Conservation (phyloP, 192 early-diverging fungal genomes). For the Coemansia sp. region DNA sequence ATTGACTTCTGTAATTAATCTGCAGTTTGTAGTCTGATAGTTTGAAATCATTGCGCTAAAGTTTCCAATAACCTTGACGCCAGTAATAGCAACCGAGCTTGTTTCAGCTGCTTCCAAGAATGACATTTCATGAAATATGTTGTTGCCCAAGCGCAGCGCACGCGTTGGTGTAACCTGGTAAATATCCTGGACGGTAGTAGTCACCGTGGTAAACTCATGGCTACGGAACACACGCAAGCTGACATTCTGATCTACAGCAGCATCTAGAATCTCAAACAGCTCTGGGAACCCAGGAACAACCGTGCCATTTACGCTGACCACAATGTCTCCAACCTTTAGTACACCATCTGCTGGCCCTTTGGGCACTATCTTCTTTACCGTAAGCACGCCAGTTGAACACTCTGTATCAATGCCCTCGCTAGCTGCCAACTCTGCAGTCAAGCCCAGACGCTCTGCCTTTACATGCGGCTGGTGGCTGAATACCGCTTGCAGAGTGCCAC, state of each 20-base stretch:
- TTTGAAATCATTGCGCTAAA: constrained; percentile 1
- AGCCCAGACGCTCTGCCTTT: constrained; percentile 26
- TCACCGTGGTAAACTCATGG: constrained; percentile 44
- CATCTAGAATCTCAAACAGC: constrained; percentile 62
- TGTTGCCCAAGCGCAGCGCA: constrained; percentile 77
- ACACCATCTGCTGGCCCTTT: constrained; percentile 66
- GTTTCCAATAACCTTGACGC: constrained; percentile 14
- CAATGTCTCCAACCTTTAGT: constrained; percentile 68
- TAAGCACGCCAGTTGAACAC: constrained; percentile 64
- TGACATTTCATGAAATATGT: constrained; percentile 66
- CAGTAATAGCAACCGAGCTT: constrained; percentile 31
- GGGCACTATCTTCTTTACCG: constrained; percentile 60
- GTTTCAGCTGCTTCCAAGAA: constrained; percentile 61
- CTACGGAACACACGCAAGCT: constrained; percentile 59
- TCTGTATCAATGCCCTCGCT: constrained; percentile 62
- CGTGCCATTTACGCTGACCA: constrained; percentile 58
- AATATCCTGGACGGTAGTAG: constrained; percentile 61
- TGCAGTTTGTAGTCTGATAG: not conserved
- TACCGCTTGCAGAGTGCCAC: constrained; percentile 73
- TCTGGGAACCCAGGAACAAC: constrained; percentile 63
- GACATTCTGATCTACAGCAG: constrained; percentile 53
- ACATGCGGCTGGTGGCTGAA: constrained; percentile 65
- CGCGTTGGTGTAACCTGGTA: constrained; percentile 76
- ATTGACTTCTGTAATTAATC: constrained; percentile 22
- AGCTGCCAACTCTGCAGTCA: constrained; percentile 4